Evolutionary conservation across 2,329 filamentous ascomycete genomes (phyloP).

Genomic region (Trichoderma breve): DNA sequence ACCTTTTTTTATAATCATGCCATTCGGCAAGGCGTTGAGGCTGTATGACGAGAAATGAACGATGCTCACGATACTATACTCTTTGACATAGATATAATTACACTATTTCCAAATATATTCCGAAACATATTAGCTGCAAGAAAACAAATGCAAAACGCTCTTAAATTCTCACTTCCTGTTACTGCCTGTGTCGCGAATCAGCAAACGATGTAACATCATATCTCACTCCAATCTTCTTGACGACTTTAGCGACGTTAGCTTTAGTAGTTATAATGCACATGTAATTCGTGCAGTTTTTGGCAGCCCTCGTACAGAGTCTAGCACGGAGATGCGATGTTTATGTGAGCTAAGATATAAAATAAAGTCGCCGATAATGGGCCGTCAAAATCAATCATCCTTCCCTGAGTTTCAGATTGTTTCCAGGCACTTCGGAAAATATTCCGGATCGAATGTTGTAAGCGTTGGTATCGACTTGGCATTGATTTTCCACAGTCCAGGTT

Average conservation of each 20-base stretch:
- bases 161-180: neutral
- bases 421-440: neutral
- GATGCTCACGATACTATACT: neutral
- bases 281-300: neutral
- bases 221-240: neutral
- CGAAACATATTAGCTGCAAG: neutral
- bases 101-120: neutral
- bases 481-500: neutral
- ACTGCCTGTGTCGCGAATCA: neutral
- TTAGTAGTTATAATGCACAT: neutral
- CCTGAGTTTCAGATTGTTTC: neutral
- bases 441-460: neutral
- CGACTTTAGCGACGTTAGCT: neutral
- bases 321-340: neutral
- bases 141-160: neutral
- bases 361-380: neutral
- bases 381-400: neutral
- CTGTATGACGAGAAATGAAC: neutral
- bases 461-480: neutral
- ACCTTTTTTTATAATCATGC: neutral
- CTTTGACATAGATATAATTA: neutral
- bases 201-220: neutral
- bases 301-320: neutral
- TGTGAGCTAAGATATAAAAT: neutral
- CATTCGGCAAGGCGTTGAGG: neutral